A percentile compares a stretch with the other conserved stretches of the same genome.
Evolutionary conservation across 2,329 filamentous ascomycete species (phyloP).

Genomic region (Pseudopyricularia javanii): DNA sequence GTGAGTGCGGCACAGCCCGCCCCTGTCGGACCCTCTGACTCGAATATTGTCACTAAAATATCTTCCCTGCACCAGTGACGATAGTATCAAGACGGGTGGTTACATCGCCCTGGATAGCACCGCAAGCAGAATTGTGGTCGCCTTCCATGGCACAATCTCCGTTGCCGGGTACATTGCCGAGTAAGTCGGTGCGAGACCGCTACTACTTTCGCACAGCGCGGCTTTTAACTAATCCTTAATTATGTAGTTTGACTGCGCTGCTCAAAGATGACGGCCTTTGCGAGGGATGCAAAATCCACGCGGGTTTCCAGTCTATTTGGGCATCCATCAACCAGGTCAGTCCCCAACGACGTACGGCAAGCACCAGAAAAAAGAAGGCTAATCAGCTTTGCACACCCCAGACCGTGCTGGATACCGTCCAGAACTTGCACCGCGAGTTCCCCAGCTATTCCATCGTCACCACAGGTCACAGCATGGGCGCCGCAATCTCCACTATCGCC

Average conservation of each 20-base stretch:
- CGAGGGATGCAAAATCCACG: slow-evolving; percentile 35
- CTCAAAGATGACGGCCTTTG: slow-evolving; percentile 4
- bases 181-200: not conserved
- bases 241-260: not conserved
- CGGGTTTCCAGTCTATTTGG: slow-evolving; percentile 48
- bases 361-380: too few species aligned
- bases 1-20: not conserved
- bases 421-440: slow-evolving; percentile 16
- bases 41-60: not conserved
- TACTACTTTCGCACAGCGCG: not conserved
- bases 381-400: not conserved
- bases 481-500: slow-evolving; percentile 48
- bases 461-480: slow-evolving; percentile 62
- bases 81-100: slow-evolving; percentile 23
- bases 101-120: slow-evolving; percentile 37
- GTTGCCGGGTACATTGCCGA: slow-evolving; percentile 14
- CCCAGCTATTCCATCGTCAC: slow-evolving; percentile 40
- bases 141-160: slow-evolving; percentile 45
- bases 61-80: not conserved
- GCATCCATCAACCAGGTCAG: not conserved
- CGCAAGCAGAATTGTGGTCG: slow-evolving; percentile 42
- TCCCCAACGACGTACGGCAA: not conserved
- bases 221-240: not conserved
- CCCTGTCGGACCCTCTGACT: too few species aligned
- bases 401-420: not conserved